Conservation (phyloP, 2,329 filamentous ascomycete genomes). For the Pestalotiopsis sp. region DNA sequence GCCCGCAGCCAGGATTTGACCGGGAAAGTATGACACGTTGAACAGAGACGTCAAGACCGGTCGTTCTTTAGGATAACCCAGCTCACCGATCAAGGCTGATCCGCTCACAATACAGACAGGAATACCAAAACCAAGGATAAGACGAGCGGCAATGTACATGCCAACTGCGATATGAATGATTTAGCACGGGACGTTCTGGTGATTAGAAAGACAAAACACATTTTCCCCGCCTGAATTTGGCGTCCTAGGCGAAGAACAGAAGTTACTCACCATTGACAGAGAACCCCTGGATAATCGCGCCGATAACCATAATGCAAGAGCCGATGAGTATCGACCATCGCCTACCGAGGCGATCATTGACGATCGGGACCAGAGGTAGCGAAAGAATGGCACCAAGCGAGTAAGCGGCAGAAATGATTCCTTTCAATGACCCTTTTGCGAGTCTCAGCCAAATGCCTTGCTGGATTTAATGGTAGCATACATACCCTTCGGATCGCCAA, state of each 20-base stretch:
- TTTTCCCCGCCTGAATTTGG: neutral
- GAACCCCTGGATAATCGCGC: conserved; percentile 57
- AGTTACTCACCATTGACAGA: conserved; percentile 24
- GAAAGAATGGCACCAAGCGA: conserved; percentile 61
- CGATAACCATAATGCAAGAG: conserved; percentile 55
- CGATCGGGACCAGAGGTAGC: conserved; percentile 58
- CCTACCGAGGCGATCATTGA: conserved; percentile 59
- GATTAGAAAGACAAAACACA: too few species aligned
- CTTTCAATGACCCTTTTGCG: conserved; percentile 46
- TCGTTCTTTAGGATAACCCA: conserved; percentile 63
- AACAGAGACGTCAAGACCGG: conserved; percentile 62
- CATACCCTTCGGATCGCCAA: conserved; percentile 13
- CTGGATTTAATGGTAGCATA: conserved; percentile 41
- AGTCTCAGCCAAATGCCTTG: neutral
- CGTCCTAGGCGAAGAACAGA: too few species aligned
- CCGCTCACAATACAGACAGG: conserved; percentile 62
- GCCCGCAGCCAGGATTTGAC: conserved; percentile 50
- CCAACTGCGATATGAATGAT: conserved; percentile 22
- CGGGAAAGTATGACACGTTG: conserved; percentile 60
- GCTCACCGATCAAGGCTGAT: conserved; percentile 61
- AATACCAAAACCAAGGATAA: conserved; percentile 64
- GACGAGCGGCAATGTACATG: conserved; percentile 64
- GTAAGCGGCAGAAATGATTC: conserved; percentile 62
- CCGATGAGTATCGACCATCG: conserved; percentile 60
- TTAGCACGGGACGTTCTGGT: neutral